Conservation (phyloP, 495 filamentous ascomycete species). For the Arthonia radiata region DNA sequence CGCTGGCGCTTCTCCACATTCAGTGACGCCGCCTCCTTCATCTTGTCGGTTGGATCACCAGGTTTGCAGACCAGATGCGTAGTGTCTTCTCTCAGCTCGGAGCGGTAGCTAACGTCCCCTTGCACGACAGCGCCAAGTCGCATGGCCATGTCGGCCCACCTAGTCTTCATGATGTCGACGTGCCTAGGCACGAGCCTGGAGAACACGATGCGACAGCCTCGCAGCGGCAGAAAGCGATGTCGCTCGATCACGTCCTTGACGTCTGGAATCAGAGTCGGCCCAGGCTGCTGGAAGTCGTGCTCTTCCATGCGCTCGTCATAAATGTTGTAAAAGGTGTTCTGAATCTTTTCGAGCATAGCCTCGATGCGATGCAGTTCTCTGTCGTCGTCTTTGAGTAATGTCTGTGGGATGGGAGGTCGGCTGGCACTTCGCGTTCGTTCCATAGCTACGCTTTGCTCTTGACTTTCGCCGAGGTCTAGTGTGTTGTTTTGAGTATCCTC, state of each 20-base stretch:
- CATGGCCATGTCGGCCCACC: too few species aligned
- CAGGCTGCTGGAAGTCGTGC: slow-evolving; percentile 22
- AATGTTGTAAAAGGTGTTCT: slow-evolving; percentile 55
- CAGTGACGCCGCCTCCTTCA: too few species aligned
- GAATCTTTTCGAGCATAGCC: slow-evolving; percentile 44
- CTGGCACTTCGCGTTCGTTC: slow-evolving; percentile 15
- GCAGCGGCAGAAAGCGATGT: too few species aligned
- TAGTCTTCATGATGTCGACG: too few species aligned
- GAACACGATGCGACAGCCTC: too few species aligned
- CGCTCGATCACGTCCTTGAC: slow-evolving; percentile 64
- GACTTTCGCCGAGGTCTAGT: slow-evolving; percentile 6
- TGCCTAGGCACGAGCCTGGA: too few species aligned
- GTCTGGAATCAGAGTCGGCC: slow-evolving; percentile 40
- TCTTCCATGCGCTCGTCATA: slow-evolving; percentile 43
- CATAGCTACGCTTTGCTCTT: slow-evolving; percentile 2
- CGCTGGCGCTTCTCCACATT: too few species aligned
- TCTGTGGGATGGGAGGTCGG: slow-evolving; percentile 16
- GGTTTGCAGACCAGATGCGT: too few species aligned
- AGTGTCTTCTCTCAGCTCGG: too few species aligned
- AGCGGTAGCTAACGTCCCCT: too few species aligned
- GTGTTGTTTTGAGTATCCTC: slow-evolving; percentile 20
- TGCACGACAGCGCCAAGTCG: too few species aligned
- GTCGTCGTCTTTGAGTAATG: slow-evolving; percentile 63
- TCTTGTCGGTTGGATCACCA: too few species aligned
- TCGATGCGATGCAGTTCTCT: slow-evolving; percentile 52